phyloP scores from a whole-genome alignment of 306 rosid genomes.

The Delonix regia region DNA sequence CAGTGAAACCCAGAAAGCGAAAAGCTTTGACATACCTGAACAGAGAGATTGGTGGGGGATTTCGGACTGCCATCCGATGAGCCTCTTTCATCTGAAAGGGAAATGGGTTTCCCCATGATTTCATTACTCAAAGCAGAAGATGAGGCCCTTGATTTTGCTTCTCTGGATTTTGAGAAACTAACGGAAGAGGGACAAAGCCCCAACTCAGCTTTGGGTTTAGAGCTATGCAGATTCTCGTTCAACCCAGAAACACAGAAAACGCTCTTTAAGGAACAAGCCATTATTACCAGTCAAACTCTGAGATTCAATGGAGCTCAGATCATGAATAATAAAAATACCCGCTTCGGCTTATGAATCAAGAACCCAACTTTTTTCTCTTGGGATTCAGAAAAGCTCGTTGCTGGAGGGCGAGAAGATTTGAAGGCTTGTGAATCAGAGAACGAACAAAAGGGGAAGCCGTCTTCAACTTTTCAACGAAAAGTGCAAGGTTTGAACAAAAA shows the following conservation, averaged over 20 bases:
- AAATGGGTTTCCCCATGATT: slow-evolving; percentile 49
- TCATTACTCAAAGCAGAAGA: slow-evolving; percentile 39
- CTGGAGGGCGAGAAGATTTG: neutral
- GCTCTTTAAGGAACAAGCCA: slow-evolving; percentile 54
- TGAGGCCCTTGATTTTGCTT: slow-evolving; percentile 36
- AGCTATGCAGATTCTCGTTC: slow-evolving; percentile 36
- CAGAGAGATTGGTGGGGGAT: slow-evolving; percentile 32
- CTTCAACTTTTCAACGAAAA: slow-evolving; percentile 22
- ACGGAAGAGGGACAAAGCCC: slow-evolving; percentile 30
- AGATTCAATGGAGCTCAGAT: slow-evolving; percentile 27
- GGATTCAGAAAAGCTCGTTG: neutral
- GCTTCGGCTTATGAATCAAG: neutral
- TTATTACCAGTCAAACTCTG: neutral
- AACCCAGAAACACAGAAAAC: slow-evolving; percentile 48
- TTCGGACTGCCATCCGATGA: slow-evolving; percentile 37
- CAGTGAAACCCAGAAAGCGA: neutral
- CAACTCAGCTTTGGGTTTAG: slow-evolving; percentile 45
- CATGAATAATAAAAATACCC: neutral
- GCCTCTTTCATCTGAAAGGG: slow-evolving; percentile 43
- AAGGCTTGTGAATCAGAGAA: neutral
- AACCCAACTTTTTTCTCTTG: neutral
- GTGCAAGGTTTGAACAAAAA: slow-evolving; percentile 15
- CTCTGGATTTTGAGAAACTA: slow-evolving; percentile 5
- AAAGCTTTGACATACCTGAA: slow-evolving; percentile 48
- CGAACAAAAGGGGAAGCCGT: neutral